Conservation (phyloP, 2,329 filamentous ascomycete genomes). For the Phaeophleospora eucalypticola region DNA sequence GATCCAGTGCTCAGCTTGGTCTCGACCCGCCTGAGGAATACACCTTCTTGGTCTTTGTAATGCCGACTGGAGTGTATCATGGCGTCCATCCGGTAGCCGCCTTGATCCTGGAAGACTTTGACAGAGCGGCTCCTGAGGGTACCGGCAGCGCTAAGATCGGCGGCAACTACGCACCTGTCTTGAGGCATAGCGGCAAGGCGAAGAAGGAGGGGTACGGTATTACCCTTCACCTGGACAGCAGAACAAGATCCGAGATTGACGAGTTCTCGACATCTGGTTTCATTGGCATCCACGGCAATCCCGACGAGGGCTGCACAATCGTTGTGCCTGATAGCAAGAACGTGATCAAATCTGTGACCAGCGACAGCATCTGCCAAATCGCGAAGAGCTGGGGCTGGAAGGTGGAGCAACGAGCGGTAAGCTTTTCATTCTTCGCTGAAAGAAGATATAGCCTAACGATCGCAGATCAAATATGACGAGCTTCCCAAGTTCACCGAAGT, state of each 20-base stretch:
- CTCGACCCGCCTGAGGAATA: slow-evolving; percentile 87
- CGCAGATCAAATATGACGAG: slow-evolving; percentile 62
- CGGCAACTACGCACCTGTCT: slow-evolving; percentile 90
- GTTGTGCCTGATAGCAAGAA: slow-evolving; percentile 83
- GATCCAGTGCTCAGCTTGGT: slow-evolving; percentile 80
- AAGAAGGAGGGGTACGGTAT: slow-evolving; percentile 80
- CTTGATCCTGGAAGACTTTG: slow-evolving; percentile 86
- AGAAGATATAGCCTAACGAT: background rate
- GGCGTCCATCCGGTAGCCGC: slow-evolving; percentile 82
- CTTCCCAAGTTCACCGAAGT: slow-evolving; percentile 67
- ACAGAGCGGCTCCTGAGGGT: slow-evolving; percentile 85
- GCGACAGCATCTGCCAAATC: slow-evolving; percentile 72
- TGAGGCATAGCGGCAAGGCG: slow-evolving; percentile 81
- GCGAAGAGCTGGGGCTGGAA: slow-evolving; percentile 76
- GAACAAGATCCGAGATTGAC: slow-evolving; percentile 77
- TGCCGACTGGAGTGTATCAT: slow-evolving; percentile 93
- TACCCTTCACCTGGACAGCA: slow-evolving; percentile 86
- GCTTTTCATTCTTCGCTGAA: slow-evolving; percentile 25
- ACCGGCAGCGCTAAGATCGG: slow-evolving; percentile 91
- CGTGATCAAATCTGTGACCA: slow-evolving; percentile 84
- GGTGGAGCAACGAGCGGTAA: slow-evolving; percentile 68
- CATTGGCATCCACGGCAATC: slow-evolving; percentile 66
- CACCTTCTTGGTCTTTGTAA: slow-evolving; percentile 81
- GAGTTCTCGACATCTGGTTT: slow-evolving; percentile 96
- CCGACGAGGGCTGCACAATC: slow-evolving; percentile 57